These are phyloP conservation scores for Aspergillus awamori DNA, from an alignment of 2,329 filamentous ascomycete genomes.

Conservation along the genomic window DNA sequence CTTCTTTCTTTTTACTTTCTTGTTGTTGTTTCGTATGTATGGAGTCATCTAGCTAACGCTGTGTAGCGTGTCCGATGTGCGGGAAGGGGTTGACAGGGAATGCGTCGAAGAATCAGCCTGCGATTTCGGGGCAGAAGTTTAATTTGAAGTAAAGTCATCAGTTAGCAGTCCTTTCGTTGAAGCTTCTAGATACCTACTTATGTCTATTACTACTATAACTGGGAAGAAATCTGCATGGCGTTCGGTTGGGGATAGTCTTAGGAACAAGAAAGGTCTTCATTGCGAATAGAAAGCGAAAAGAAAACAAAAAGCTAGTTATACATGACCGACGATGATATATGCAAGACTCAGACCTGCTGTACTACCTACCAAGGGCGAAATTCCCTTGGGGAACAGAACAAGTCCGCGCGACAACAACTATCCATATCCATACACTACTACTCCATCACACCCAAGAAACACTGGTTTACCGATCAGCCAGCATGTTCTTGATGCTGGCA, in stretches of 20 bases:
- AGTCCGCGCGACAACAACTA: neutral
- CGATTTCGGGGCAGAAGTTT: conserved; percentile 64
- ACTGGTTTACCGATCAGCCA: conserved; percentile 68
- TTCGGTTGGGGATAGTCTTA: neutral
- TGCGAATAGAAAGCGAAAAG: conserved; percentile 20
- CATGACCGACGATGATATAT: conserved; percentile 43
- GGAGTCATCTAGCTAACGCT: conserved; percentile 19
- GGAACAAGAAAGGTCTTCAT: neutral
- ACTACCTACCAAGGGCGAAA: neutral
- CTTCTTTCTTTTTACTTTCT: neutral
- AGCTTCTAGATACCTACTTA: conserved; percentile 1
- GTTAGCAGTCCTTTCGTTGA: neutral
- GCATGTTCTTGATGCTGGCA: conserved; percentile 76
- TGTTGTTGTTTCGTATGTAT: neutral
- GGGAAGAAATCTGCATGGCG: conserved; percentile 16
- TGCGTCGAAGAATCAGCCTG: conserved; percentile 51
- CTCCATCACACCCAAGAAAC: neutral
- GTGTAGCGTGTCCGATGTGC: conserved; percentile 63
- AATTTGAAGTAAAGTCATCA: conserved; percentile 56
- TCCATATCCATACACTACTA: conserved; percentile 1
- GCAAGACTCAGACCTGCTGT: conserved; percentile 28
- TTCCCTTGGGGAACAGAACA: neutral
- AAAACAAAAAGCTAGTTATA: conserved; percentile 40
- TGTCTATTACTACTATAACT: conserved; percentile 1
- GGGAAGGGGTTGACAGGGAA: conserved; percentile 58